Evolutionary conservation across 2,329 filamentous ascomycete species (phyloP), one percentile per base, ranked within the genome.

Genomic region (Davidsoniella neocaledoniae): DNA sequence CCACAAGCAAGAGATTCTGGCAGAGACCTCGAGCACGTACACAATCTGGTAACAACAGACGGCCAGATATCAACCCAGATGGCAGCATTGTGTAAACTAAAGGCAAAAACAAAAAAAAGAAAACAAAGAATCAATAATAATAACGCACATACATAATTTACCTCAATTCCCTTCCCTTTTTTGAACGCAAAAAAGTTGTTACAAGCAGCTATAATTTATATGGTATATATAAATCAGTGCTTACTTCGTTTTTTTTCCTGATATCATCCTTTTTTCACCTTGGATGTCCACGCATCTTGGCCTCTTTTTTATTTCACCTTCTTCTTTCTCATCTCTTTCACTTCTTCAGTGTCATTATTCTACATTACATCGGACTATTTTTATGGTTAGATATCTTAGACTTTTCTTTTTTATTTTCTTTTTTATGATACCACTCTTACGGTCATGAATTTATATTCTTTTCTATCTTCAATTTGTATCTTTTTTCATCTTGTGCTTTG

Each of bases 1-100:
- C 37, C 33, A 49, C 51, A 6, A 53, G 51, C 19, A 42, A 47
- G 36, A 43, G 51, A 14, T 53, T 53, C 33, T 53, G 51, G 51
- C 36, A 43, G 14, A 46, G 51, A 17, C 51, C 51, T 12, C 37
- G 51, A 8, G 51, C 46, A 36, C 51, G 37, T 37, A 53, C 51
- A 10, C 51, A 53, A 37, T 49, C 51, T 12, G 43, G 45, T 16
- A 48, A 51, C 25, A 51, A 51, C 47, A 40, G 29, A n/a, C 51
- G 37, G 25, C 43, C 43, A 16, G 43, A 53, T 43, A 47, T 48
- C 10, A 29, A 49, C 37, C 51, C 51, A 5, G 51, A 53, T 43
- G 51, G 51, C 29, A 53, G 51, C 33, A 41, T 53, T n/a, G 51
- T 53, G 17, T 53, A 33, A 49, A 16, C 8, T 19, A 9, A 16